Evolutionary conservation across 352 stramenopile genomes (phyloP), one percentile per base, ranked within the genome.

Genomic region (Peronospora belbahrii): DNA sequence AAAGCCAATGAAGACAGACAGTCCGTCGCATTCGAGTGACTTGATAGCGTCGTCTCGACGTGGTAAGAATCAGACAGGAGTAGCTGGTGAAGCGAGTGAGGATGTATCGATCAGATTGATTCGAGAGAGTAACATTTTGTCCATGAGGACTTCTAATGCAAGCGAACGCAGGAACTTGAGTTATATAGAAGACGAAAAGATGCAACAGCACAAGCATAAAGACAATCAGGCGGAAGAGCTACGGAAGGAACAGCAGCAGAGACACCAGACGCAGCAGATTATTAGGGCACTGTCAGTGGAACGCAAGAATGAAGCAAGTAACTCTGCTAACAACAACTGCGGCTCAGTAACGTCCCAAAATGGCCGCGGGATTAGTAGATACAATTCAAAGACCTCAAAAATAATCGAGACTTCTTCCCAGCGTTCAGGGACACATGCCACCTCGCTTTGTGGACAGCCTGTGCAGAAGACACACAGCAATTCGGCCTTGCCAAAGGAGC

Each of bases 41-140:
- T 18, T 62, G 10, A 1, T 62, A 10, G 50, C 46, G 0, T 58
- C 41, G 0, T 43, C 31, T 11, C 31, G 24, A 6, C 3, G 6
- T 0, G 48, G n/a, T 2, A 17, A 20, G 9, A 40, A n/a, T 13
- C 13, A n/a, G n/a, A n/a, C 9, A 13, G 4, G 6, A 9, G 31
- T 5, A 2, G 7, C 7, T 24, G 30, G 23, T 2, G 44, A 65
- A 11, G 63, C 77, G n/a, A 51, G 62, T 15, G 60, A 77, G 18
- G 39, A 52, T 15, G 62, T 48, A n/a, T 43, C 50, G 15, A 57
- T 33, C 2, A 51, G 67, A 23, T 48, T 83, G 39, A 74, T 88
- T 32, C 73, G 73, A 25, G 76, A 85, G 63, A 85, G 69, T 54
- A 84, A 82, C 37, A 88, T 88, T 58, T 59, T 85, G 14, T 52